Evolutionary conservation across 768 basidiomycete species (phyloP).

Genomic region (Suillus americanus): DNA sequence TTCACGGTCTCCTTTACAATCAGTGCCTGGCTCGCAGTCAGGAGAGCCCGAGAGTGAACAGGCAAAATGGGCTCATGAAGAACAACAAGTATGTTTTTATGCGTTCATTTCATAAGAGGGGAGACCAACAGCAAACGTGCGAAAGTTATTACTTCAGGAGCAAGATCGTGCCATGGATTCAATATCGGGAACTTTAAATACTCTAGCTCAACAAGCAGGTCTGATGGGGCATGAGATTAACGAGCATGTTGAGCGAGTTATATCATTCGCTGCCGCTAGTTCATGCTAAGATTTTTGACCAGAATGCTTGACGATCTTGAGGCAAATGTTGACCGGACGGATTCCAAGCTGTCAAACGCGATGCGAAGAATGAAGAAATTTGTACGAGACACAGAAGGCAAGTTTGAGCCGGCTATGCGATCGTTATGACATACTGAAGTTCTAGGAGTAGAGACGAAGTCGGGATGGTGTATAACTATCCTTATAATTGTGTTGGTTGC

Average conservation of each 20-base stretch:
- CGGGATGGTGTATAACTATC: conserved; percentile 87
- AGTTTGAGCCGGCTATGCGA: conserved; percentile 14
- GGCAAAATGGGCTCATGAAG: conserved; percentile 78
- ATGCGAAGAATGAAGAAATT: conserved; percentile 76
- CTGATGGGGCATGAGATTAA: conserved; percentile 91
- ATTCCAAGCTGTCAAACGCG: conserved; percentile 61
- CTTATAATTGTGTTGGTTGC: conserved; percentile 78
- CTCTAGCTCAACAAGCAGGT: conserved; percentile 86
- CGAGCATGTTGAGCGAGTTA: conserved; percentile 87
- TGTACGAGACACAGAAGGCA: conserved; percentile 81
- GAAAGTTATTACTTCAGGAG: conserved; percentile 78
- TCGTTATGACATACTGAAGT: conserved; percentile 2
- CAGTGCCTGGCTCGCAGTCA: conserved; percentile 12
- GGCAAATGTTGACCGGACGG: conserved; percentile 66
- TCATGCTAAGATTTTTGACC: conserved; percentile 1
- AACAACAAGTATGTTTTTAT: conserved; percentile 66
- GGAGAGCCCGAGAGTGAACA: conserved; percentile 59
- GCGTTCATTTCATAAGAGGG: not conserved
- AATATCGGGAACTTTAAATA: conserved; percentile 83
- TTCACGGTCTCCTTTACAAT: conserved; percentile 16
- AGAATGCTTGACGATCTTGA: conserved; percentile 85
- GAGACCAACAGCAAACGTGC: not conserved
- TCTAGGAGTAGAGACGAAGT: conserved; percentile 64
- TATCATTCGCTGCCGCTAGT: conserved; percentile 12
- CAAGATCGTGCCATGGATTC: conserved; percentile 90